Evolutionary conservation across 2,329 filamentous ascomycete species (phyloP).

Genomic region (Pseudocercospora fuligena): DNA sequence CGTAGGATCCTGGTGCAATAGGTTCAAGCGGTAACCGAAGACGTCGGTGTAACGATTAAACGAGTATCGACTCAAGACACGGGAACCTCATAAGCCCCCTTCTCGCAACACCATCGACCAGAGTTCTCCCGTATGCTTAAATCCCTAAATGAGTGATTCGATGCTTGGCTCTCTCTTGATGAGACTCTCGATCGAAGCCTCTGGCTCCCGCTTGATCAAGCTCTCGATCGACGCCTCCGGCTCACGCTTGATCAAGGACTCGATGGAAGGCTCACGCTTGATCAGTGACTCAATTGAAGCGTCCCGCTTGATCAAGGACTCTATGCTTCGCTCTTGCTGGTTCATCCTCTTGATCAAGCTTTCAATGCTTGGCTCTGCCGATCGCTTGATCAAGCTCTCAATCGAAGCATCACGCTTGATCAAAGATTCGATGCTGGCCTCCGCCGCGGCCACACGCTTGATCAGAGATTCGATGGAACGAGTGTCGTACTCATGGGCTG

Average conservation of each 20-base stretch:
- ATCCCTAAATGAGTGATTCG: background rate
- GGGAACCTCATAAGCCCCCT: too few relatives aligned
- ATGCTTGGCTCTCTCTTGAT: slow-evolving; percentile 4
- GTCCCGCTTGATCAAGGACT: background rate
- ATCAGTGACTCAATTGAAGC: background rate
- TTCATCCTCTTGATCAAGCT: background rate
- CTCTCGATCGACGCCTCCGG: background rate
- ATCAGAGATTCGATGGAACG: slow-evolving; percentile 7
- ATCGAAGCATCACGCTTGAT: slow-evolving; percentile 6
- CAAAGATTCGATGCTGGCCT: slow-evolving; percentile 5
- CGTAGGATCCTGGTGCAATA: too few relatives aligned
- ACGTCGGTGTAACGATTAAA: too few relatives aligned
- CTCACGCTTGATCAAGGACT: background rate
- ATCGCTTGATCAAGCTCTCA: slow-evolving; percentile 1
- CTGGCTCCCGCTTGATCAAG: background rate
- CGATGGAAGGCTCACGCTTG: background rate
- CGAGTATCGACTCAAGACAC: too few relatives aligned
- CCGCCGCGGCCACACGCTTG: slow-evolving; percentile 3
- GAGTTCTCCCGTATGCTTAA: background rate
- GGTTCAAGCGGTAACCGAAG: too few relatives aligned
- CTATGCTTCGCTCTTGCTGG: background rate
- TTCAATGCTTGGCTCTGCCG: background rate
- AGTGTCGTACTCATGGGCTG: background rate
- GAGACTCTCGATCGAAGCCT: background rate
- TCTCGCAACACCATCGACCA: too few relatives aligned